Conservation (phyloP, 352 stramenopile genomes). For the Globisporangium paddicum region DNA sequence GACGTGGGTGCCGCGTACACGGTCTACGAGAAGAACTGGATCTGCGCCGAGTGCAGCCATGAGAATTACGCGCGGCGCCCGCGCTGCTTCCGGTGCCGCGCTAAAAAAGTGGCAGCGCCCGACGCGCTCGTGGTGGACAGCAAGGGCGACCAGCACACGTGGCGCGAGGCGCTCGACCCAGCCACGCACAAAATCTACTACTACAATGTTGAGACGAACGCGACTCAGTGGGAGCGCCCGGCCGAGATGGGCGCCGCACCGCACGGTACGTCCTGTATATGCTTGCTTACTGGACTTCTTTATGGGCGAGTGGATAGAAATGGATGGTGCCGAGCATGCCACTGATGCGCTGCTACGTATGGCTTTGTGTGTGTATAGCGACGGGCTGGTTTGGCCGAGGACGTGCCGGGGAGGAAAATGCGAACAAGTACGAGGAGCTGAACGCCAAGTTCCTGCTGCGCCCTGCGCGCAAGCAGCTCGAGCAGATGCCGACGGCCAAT, state of each 20-base stretch:
- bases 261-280: conserved; percentile 34
- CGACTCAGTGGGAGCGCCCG: conserved; percentile 89
- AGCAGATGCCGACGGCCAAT: conserved; percentile 83
- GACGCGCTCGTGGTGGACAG: conserved; percentile 58
- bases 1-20: conserved; percentile 83
- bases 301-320: background rate
- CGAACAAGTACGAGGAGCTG: conserved; percentile 73
- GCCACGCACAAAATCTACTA: conserved; percentile 92
- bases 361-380: conserved; percentile 20
- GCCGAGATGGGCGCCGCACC: conserved; percentile 89
- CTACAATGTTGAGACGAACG: conserved; percentile 86
- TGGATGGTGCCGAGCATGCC: background rate
- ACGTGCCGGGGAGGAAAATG: conserved; percentile 59
- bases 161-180: conserved; percentile 90
- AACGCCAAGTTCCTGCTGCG: conserved; percentile 83
- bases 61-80: conserved; percentile 82
- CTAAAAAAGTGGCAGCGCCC: conserved; percentile 56
- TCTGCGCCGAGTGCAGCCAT: conserved; percentile 73
- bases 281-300: background rate
- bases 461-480: conserved; percentile 88
- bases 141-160: conserved; percentile 51
- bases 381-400: conserved; percentile 94
- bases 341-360: background rate
- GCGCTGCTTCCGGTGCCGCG: conserved; percentile 80
- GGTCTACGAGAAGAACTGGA: conserved; percentile 90